Evolutionary conservation across 2,329 filamentous ascomycete genomes (phyloP).

Genomic region (Trichoderma breve): DNA sequence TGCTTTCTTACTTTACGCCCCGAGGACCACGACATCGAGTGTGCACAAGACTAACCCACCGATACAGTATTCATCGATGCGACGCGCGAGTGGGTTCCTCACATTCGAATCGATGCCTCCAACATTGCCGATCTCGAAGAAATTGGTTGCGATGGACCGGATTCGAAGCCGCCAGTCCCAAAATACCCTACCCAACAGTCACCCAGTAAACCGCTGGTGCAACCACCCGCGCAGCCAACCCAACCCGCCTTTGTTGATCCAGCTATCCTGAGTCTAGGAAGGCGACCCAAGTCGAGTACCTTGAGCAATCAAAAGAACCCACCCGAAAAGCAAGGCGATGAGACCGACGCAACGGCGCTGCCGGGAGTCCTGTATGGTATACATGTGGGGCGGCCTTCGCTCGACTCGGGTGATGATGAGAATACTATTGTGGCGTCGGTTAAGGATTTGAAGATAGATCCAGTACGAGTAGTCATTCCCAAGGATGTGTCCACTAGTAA

Average conservation of each 20-base stretch:
- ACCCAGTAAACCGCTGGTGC: background rate
- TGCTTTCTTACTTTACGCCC: background rate
- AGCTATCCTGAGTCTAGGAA: conserved; percentile 71
- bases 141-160: conserved; percentile 32
- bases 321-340: conserved; percentile 14
- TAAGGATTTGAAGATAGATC: conserved; percentile 27
- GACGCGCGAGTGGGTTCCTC: conserved; percentile 41
- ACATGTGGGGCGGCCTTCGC: conserved; percentile 10
- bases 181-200: conserved; percentile 23
- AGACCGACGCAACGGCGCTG: background rate
- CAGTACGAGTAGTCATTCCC: background rate
- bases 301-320: conserved; percentile 6
- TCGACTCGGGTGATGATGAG: conserved; percentile 25
- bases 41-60: background rate
- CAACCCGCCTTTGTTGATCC: conserved; percentile 68
- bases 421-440: conserved; percentile 30
- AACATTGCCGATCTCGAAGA: conserved; percentile 48
- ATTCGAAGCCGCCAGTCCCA: conserved; percentile 28
- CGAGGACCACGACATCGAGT: background rate
- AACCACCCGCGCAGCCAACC: conserved; percentile 21
- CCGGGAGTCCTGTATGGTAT: conserved; percentile 13
- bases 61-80: conserved; percentile 40
- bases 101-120: conserved; percentile 46
- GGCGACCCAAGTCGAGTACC: conserved; percentile 37
- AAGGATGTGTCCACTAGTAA: background rate